A percentile compares a stretch with the other conserved stretches of the same genome.
phyloP scores from a whole-genome alignment of 2,329 filamentous ascomycete species.

The Aspergillus candidus region DNA sequence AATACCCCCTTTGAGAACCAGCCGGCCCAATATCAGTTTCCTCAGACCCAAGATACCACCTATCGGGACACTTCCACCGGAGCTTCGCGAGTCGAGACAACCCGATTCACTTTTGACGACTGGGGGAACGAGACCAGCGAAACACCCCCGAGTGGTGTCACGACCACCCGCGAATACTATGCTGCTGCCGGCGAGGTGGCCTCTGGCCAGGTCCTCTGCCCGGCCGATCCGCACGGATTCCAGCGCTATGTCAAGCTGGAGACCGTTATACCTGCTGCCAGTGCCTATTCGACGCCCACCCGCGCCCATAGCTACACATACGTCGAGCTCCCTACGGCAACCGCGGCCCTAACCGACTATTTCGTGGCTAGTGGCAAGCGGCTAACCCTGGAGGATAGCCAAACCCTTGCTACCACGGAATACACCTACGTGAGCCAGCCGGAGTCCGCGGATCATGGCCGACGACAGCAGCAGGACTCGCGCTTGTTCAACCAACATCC shows the following conservation, averaged over 20 bases:
- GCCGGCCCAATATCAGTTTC: slow-evolving; percentile 4
- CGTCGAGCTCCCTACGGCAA: background rate
- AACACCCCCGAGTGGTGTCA: background rate
- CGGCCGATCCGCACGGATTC: slow-evolving; percentile 5
- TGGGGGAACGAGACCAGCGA: slow-evolving; percentile 3
- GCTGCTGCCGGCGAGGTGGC: background rate
- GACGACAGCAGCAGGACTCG: background rate
- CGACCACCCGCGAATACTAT: background rate
- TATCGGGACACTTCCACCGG: background rate
- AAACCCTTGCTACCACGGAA: background rate
- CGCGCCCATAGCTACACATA: background rate
- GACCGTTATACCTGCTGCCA: background rate
- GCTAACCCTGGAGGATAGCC: background rate
- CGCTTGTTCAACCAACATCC: background rate
- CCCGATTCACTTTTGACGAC: slow-evolving; percentile 1
- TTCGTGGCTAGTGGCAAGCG: background rate
- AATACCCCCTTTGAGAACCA: background rate
- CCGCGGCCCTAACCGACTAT: background rate
- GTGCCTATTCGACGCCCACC: background rate
- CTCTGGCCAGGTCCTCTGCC: background rate
- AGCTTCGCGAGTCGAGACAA: background rate
- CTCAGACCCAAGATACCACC: background rate
- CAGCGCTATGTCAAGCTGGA: slow-evolving; percentile 3
- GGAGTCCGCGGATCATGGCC: slow-evolving; percentile 2
- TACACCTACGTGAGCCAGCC: slow-evolving; percentile 3